Conservation (phyloP, 345 rosid genomes). For the Populus ilicifolia region DNA sequence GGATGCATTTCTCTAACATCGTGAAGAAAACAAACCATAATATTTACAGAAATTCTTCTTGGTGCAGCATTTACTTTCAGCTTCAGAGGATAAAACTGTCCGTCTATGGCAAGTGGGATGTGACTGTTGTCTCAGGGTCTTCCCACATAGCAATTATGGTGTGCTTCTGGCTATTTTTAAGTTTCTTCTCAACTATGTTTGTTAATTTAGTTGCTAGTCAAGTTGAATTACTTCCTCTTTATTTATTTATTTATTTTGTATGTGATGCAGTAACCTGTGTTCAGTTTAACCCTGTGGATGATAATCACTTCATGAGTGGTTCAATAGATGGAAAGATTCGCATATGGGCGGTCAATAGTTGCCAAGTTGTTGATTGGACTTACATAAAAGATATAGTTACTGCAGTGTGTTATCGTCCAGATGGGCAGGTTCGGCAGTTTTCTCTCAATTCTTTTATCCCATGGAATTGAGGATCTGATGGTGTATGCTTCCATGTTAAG, state of each 20-base stretch:
- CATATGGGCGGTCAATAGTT: conserved; percentile 56
- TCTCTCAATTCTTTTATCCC: background rate
- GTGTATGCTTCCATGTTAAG: conserved; percentile 30
- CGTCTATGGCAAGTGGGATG: conserved; percentile 35
- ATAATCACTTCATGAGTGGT: conserved; percentile 61
- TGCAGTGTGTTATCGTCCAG: conserved; percentile 58
- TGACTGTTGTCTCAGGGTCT: conserved; percentile 21
- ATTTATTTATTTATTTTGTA: background rate
- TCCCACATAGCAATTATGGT: conserved; percentile 31
- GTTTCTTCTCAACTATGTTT: background rate
- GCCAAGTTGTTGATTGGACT: conserved; percentile 59
- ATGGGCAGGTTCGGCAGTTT: conserved; percentile 49
- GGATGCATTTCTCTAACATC: background rate
- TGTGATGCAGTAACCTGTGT: conserved; percentile 55
- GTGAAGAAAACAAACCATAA: background rate
- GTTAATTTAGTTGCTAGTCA: conserved; percentile 1
- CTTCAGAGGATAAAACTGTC: conserved; percentile 27
- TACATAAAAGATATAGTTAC: conserved; percentile 66
- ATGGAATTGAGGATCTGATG: background rate
- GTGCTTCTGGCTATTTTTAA: background rate
- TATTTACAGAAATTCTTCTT: background rate
- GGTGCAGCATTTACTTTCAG: conserved; percentile 26
- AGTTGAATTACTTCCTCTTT: background rate
- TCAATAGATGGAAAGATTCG: conserved; percentile 70
- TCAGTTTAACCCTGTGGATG: conserved; percentile 58